Conservation (phyloP, 768 basidiomycete genomes). For the Lactarius sanguifluus region DNA sequence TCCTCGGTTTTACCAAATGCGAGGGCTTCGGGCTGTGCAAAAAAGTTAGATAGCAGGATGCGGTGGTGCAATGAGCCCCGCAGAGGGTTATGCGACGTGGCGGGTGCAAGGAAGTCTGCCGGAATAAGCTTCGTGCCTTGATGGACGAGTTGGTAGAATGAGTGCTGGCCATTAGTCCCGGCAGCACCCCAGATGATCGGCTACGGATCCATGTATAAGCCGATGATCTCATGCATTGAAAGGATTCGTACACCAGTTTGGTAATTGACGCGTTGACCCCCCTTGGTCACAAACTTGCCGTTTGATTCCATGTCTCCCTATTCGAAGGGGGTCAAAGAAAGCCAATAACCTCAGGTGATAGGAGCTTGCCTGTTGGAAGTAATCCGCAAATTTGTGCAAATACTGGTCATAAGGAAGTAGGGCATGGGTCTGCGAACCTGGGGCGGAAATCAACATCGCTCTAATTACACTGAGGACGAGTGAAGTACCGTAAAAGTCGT, state of each 20-base stretch:
- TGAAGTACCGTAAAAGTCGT: constrained; percentile 82
- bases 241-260: constrained; percentile 80
- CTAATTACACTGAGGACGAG: not conserved
- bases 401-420: constrained; percentile 99
- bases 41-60: constrained; percentile 96
- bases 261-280: constrained; percentile 89
- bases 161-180: constrained; percentile 98
- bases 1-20: constrained; percentile 98
- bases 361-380: constrained; percentile 84
- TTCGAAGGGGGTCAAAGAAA: not conserved
- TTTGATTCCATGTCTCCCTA: constrained; percentile 99
- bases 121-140: constrained; percentile 93
- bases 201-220: constrained; percentile 39
- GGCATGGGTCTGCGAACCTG: constrained; percentile 90
- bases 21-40: constrained; percentile 96
- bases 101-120: constrained; percentile 88
- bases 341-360: not conserved
- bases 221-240: constrained; percentile 3
- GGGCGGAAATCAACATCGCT: constrained; percentile 2
- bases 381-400: constrained; percentile 98
- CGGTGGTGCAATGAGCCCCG: constrained; percentile 87
- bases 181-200: constrained; percentile 99
- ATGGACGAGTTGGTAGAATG: constrained; percentile 97
- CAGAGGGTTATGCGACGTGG: constrained; percentile 89
- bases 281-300: constrained; percentile 95